Percentiles rank a stretch among this genome's conserved stretches.
Conservation (phyloP, 148 eudicot species). For the Rhododendron ferrugineum region DNA sequence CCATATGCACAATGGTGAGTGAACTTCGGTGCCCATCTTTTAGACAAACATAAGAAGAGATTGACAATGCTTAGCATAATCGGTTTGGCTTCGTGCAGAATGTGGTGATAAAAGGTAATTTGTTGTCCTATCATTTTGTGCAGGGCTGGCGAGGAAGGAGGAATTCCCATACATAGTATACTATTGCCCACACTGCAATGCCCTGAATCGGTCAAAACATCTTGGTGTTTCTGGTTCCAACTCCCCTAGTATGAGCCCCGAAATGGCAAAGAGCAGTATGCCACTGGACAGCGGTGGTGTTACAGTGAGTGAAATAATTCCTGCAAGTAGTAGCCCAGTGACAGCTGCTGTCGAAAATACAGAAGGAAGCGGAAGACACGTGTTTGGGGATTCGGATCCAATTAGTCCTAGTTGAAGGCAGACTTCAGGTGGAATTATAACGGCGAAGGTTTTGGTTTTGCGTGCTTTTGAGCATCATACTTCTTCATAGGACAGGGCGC, state of each 20-base stretch:
- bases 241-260: conserved; percentile 24
- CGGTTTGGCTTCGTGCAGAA: background rate
- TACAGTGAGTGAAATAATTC: conserved; percentile 18
- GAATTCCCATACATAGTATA: conserved; percentile 77
- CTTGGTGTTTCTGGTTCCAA: conserved; percentile 21
- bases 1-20: conserved; percentile 93
- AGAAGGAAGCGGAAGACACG: conserved; percentile 18
- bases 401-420: background rate
- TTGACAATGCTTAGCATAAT: background rate
- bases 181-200: conserved; percentile 90
- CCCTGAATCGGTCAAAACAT: conserved; percentile 70
- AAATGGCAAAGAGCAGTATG: conserved; percentile 21
- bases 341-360: conserved; percentile 21
- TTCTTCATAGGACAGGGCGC: too few relatives aligned
- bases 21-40: background rate
- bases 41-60: background rate
- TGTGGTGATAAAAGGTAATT: background rate
- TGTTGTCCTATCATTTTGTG: conserved; percentile 11
- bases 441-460: background rate
- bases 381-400: conserved; percentile 1
- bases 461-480: background rate
- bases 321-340: conserved; percentile 20
- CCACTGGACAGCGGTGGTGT: conserved; percentile 19
- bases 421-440: background rate
- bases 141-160: conserved; percentile 95